A percentile compares a stretch with the other conserved stretches of the same genome.
These are phyloP conservation scores for Adiantum capillusveneris DNA, from an alignment of 75 land plant genomes.

Conservation along the genomic window DNA sequence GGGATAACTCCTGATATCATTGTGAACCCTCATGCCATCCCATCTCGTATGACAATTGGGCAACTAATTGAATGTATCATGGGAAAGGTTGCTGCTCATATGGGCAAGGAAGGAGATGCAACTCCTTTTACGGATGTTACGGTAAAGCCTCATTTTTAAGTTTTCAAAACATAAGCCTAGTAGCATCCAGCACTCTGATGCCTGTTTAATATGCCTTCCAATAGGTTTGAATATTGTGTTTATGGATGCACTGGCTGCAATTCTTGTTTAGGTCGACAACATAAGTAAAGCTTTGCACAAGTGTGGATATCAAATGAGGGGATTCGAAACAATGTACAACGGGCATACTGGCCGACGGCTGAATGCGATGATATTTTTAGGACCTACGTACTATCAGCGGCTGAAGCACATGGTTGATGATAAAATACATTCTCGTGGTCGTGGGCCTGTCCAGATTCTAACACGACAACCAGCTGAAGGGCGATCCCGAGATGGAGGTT, in stretches of 20 bases:
- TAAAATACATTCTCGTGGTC: conserved; percentile 95
- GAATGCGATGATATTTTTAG: conserved; percentile 90
- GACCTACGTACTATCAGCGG: conserved; percentile 97
- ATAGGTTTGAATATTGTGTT: too few species aligned
- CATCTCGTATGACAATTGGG: conserved; percentile 99
- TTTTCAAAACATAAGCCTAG: too few species aligned
- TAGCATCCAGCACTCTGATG: too few species aligned
- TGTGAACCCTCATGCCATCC: conserved; percentile 99
- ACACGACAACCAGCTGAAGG: conserved; percentile 99
- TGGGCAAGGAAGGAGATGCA: conserved; percentile 99
- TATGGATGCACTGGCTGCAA: too few species aligned
- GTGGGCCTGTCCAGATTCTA: conserved; percentile 97
- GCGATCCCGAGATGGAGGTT: conserved; percentile 98
- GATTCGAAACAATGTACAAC: conserved; percentile 99
- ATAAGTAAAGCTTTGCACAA: conserved; percentile 97
- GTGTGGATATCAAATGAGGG: conserved; percentile 99
- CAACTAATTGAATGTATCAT: conserved; percentile 99
- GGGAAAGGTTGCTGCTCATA: conserved; percentile 99
- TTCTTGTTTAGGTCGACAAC: conserved; percentile 64
- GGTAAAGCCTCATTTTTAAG: conserved; percentile 55
- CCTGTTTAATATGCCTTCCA: too few species aligned
- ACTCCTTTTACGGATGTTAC: conserved; percentile 99
- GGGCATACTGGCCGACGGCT: conserved; percentile 92
- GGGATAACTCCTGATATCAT: conserved; percentile 99
- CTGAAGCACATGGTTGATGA: conserved; percentile 99